Evolutionary conservation across 106 monocot genomes (phyloP), one percentile per base, ranked within the genome.

Genomic region (Xerophyta viscosa): DNA sequence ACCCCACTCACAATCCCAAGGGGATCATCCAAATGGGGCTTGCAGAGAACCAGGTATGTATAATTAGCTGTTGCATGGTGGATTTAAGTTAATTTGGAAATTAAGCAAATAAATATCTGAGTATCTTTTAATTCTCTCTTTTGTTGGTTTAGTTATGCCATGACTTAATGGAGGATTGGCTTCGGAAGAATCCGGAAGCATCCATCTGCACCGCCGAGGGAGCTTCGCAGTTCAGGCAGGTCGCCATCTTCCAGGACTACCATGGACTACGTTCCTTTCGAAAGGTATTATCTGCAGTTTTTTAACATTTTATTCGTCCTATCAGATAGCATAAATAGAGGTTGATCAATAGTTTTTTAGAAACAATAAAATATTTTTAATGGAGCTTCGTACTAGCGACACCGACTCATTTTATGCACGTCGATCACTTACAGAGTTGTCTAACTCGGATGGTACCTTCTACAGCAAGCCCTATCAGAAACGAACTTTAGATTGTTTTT

Each of bases 21-120:
- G 83, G 83, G 0, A 66, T 83, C n/a, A 83, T 83, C 49, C 83
- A 83, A 71, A 83, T 83, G 83, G 83, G 83, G 3, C 70, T 83
- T 6, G 78, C 78, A 0, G 83, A 83, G 45, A 83, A 83, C 51
- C 70, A 56, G 58, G 81, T 76, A 23, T 3, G 3, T 21, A 57
- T 25, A 0, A 1, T 4, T 2, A 6, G 2, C 14, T 23, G 15
- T 4, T 19, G 21, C 8, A 41, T 26, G 8, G 27, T 4, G 8
- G 26, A 17, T 29, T 24, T 19, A 37, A n/a, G 21, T 22, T 22
- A 0, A 2, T 9, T 46, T n/a, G 12, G 37, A 7, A 7, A 37
- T 37, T 37, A 7, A 12, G 8, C 37, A 37, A n/a, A n/a, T n/a
- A n/a, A n/a, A n/a, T n/a, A n/a, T n/a, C n/a, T n/a, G n/a, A n/a